Evolutionary conservation across 2,329 filamentous ascomycete genomes (phyloP), one percentile per base, ranked within the genome.

Genomic region (Lachnellula arida): DNA sequence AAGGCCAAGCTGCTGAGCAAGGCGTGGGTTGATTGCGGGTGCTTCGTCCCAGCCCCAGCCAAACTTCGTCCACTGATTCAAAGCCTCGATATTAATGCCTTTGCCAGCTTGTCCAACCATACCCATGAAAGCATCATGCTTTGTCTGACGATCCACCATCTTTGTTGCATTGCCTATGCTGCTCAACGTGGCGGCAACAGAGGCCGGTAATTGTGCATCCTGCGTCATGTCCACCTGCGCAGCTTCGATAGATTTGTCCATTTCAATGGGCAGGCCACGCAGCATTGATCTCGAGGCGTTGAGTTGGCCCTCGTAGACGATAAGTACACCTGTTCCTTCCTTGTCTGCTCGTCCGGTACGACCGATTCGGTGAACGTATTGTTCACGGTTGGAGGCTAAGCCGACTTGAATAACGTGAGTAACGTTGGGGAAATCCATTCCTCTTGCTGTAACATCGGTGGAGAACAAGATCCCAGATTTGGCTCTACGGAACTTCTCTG

Each of bases 341-440:
- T 90, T 89, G 61, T 85, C 82, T 40, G 88, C 88, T 67, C 90
- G 85, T 56, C 81, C 89, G 12, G 89, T 93, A 61, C 89, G 85
- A 52, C 88, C 88, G 49, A 91, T 75, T 60, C 88, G 83, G 71
- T 91, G 88, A 55, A 92, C 86, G 68, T 91, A 91, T 55, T 86
- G 82, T 67, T 90, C 87, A 15, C 81, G 76, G 60, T 81, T 80
- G 4, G 76, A 75, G 4, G 88, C 86, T 2, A 80, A 65, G 59
- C 88, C 86, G 14, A 89, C 65, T 65, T 92, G 88, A 57, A 92
- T 85, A 54, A 91, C 88, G 65, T 91, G 87, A 12, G 86, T 87
- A 32, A 92, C 88, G 56, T 86, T 79, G 25, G 88, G 88, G 73
- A 91, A 91, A 70, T 93, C 89, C 86, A 93, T 90, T 65, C 89